Conservation (phyloP, 2,329 filamentous ascomycete genomes). For the Diaporthe citri region DNA sequence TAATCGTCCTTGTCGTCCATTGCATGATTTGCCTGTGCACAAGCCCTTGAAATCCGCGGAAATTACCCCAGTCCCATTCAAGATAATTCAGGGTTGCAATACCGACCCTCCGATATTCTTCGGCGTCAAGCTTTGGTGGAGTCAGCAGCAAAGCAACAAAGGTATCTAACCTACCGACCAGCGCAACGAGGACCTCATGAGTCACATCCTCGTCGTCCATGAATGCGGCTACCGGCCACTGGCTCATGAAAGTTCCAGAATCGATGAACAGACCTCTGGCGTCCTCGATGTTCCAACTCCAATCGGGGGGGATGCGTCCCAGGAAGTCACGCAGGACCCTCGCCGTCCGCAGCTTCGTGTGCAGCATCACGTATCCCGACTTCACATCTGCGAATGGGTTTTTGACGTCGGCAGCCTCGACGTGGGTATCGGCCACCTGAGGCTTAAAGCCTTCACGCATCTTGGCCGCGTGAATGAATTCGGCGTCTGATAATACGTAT, state of each 20-base stretch:
- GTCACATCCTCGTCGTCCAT: neutral
- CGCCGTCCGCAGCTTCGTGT: neutral
- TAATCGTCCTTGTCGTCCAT: neutral
- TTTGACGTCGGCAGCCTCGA: neutral
- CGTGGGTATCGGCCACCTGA: neutral
- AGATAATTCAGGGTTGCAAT: neutral
- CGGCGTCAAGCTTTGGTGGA: neutral
- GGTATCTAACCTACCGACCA: neutral
- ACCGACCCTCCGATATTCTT: neutral
- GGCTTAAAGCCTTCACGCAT: neutral
- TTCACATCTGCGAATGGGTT: neutral
- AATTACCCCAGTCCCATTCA: neutral
- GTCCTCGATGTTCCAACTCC: accelerated
- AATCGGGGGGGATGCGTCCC: neutral
- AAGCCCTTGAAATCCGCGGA: neutral
- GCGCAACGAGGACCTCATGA: neutral
- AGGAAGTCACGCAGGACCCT: neutral
- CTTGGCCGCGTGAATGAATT: neutral
- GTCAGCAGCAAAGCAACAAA: neutral
- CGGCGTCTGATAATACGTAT: neutral
- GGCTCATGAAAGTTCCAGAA: neutral
- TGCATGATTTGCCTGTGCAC: neutral
- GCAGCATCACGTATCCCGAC: neutral
- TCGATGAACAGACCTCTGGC: neutral
- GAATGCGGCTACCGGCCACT: neutral